Evolutionary conservation across 129 eudicot species (phyloP).

Genomic region (Flaveria bidentis): DNA sequence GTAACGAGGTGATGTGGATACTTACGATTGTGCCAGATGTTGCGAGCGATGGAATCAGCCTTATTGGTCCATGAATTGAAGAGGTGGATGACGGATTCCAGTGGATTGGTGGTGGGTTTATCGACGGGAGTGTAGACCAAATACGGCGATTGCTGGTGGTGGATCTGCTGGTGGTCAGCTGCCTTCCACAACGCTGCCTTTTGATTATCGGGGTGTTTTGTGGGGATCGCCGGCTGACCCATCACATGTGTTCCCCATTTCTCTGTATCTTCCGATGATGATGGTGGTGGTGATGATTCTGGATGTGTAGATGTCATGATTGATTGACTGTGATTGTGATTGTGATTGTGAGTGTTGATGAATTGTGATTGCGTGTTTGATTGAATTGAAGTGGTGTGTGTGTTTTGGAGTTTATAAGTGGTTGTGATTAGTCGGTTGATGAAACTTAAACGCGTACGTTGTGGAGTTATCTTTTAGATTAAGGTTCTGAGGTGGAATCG

Average conservation of each 20-base stretch:
- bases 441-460: constrained; percentile 21
- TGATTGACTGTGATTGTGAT: background rate
- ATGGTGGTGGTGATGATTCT: constrained; percentile 20
- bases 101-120: constrained; percentile 46
- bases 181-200: constrained; percentile 72
- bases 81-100: constrained; percentile 62
- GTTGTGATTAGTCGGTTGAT: background rate
- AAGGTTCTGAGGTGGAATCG: constrained; percentile 26
- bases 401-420: background rate
- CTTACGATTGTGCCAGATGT: constrained; percentile 76
- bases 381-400: background rate
- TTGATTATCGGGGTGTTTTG: constrained; percentile 68
- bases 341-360: too few species aligned
- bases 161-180: constrained; percentile 41
- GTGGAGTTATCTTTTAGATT: constrained; percentile 29
- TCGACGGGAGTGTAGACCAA: constrained; percentile 58
- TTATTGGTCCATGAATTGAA: constrained; percentile 71
- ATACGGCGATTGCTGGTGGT: constrained; percentile 64
- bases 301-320: constrained; percentile 32
- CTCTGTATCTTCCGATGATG: constrained; percentile 35
- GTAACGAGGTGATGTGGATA: background rate
- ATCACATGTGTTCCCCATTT: constrained; percentile 83
- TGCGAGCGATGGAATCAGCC: constrained; percentile 62
- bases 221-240: constrained; percentile 56
- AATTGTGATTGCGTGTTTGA: background rate